phyloP scores from a whole-genome alignment of 257 asterid genomes.

The Solanum neorickii region DNA sequence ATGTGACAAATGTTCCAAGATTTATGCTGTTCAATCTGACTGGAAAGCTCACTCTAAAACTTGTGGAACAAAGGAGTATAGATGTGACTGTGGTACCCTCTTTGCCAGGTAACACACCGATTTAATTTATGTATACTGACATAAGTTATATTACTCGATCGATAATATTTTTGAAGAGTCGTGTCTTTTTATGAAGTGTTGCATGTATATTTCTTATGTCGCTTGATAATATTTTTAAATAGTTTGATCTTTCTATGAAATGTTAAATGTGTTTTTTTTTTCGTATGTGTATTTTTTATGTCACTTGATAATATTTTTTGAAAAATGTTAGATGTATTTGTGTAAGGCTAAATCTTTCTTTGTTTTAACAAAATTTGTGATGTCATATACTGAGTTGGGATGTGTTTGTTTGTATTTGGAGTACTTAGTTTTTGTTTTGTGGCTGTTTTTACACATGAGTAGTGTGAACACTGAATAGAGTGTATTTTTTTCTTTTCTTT shows the following conservation, averaged over 20 bases:
- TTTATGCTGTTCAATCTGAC: conserved; percentile 82
- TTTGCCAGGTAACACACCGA: conserved; percentile 48
- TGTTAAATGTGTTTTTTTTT: neutral
- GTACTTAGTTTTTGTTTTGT: conserved; percentile 7
- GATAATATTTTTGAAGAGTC: neutral
- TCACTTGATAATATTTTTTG: too few species aligned
- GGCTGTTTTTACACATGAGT: conserved; percentile 11
- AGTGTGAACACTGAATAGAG: conserved; percentile 3
- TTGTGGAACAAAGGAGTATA: conserved; percentile 82
- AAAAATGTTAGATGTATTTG: neutral
- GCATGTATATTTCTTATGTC: neutral
- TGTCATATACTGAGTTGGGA: neutral
- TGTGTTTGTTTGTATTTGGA: neutral
- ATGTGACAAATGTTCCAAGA: conserved; percentile 70
- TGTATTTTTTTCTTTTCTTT: neutral
- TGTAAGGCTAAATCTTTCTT: neutral
- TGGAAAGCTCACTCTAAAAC: conserved; percentile 86
- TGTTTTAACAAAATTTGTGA: neutral
- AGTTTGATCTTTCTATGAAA: neutral
- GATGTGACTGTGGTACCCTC: conserved; percentile 82
- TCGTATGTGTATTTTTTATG: too few species aligned
- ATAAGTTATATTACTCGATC: neutral
- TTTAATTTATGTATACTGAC: neutral
- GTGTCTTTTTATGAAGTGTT: neutral
- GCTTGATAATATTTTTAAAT: neutral